Percentiles rank a stretch among this genome's conserved stretches.
Conservation (phyloP, 1,139 yeast genomes). For the Blastobotrys aristatus region DNA sequence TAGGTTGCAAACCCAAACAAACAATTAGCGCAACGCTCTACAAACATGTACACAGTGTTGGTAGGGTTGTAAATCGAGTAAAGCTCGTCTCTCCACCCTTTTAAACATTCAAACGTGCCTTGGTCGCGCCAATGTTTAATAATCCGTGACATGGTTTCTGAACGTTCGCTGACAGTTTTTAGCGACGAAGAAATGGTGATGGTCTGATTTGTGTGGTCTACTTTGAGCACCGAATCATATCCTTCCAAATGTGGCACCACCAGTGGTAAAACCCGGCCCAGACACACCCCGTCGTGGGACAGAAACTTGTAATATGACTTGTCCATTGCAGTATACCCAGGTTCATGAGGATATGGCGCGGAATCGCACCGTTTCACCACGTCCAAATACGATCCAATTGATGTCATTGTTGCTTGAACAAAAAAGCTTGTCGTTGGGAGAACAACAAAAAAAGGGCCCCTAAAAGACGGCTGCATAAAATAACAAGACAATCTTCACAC, state of each 20-base stretch:
- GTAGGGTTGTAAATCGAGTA: slow-evolving; percentile 64
- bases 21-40: slow-evolving; percentile 81
- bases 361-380: slow-evolving; percentile 47
- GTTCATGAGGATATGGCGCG: slow-evolving; percentile 20
- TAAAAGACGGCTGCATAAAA: no score
- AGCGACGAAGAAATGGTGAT: slow-evolving; percentile 40
- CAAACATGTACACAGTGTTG: slow-evolving; percentile 51
- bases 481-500: no score
- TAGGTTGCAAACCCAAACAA: slow-evolving; percentile 81
- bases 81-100: slow-evolving; percentile 86
- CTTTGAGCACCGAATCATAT: slow-evolving; percentile 35
- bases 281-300: slow-evolving; percentile 47
- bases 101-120: slow-evolving; percentile 41
- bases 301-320: slow-evolving; percentile 38
- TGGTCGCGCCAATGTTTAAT: slow-evolving; percentile 43
- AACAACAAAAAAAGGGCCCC: no score
- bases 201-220: slow-evolving; percentile 32
- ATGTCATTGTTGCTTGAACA: no score
- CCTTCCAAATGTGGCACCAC: slow-evolving; percentile 42
- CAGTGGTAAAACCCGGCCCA: slow-evolving; percentile 51
- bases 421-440: no score
- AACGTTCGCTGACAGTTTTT: slow-evolving; percentile 47
- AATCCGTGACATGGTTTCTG: slow-evolving; percentile 41
- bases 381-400: slow-evolving; percentile 27
- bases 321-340: slow-evolving; percentile 14